Base-by-base conservation (phyloP, 2,329 filamentous ascomycete genomes). In the Aspergillus latus region DNA sequence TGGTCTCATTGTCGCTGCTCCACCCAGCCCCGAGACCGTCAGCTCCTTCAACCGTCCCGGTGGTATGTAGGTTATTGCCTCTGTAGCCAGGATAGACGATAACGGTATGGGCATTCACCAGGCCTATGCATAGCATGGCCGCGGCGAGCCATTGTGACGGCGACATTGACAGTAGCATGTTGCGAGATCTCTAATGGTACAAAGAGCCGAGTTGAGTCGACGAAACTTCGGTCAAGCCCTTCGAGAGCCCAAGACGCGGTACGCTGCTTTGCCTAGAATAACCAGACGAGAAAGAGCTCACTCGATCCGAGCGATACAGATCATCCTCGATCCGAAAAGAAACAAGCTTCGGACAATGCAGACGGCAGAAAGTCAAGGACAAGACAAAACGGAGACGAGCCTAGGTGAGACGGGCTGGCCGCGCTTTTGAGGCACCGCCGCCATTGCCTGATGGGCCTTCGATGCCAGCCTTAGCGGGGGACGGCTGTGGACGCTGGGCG, bases 81-180 rank as follows among this genome's bases (percentile, higher is more conserved):
- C 92, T 79, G 86, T 88, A 93, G 64, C 89, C 89, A 0, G 91
- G 92, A 70, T 95, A 95, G 60, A 87, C 87, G 72, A 96, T 88
- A 69, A 96, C 83, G 15, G 83, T 89, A 72, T 95, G 90, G 47
- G 80, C 78, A 16, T 75, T 68, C 6, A 74, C 74, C 46, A 77
- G 60, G 28, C 73, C 65, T 32, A 70, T 62, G 52, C 75, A 72
- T 34, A 78, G 59, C 45, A 76, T 57, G 46, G 69, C 58, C 36
- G 74, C 39, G 56, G 69, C 49, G 10, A 65, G 51, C 65, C 66
- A 72, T 58, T 59, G 62, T 28, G 66, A 64, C 66, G 67, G 57
- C 29, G 65, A 72, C 26, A 61, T 48, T 59, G 58, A 62, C 45
- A 45, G 37, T 42, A 53, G 53, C 71, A 74, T 75, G 49, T 39